Conservation (phyloP, 2,329 filamentous ascomycete genomes). For the Pestalotiopsis sp. region DNA sequence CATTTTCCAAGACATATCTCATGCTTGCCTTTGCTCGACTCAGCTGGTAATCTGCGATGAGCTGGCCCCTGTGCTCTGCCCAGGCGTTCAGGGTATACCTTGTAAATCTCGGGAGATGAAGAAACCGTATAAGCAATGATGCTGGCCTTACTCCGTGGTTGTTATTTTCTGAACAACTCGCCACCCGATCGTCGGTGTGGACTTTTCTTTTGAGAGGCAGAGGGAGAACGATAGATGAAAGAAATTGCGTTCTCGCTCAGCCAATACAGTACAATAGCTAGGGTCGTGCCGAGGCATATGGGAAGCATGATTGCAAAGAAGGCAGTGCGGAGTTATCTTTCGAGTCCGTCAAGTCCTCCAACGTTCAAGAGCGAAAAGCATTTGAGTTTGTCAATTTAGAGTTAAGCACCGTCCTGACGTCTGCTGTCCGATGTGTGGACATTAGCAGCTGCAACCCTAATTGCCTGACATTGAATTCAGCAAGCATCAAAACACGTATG, state of each 20-base stretch:
- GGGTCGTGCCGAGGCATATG: too few relatives aligned
- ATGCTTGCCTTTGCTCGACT: background rate
- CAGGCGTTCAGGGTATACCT: background rate
- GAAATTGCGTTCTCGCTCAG: too few relatives aligned
- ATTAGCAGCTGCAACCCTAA: conserved; percentile 1
- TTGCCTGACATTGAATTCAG: background rate
- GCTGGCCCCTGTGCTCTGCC: background rate
- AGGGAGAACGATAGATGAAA: background rate
- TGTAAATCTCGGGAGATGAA: background rate
- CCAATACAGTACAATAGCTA: too few relatives aligned
- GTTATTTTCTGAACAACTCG: background rate
- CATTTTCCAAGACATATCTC: background rate
- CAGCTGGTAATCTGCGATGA: background rate
- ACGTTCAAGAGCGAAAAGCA: background rate
- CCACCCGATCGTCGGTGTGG: background rate
- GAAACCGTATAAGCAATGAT: background rate
- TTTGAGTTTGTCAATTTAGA: background rate
- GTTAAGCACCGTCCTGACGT: background rate
- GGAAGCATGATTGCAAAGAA: too few relatives aligned
- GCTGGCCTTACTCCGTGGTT: background rate
- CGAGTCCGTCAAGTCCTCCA: background rate
- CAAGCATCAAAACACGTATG: background rate
- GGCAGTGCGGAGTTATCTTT: too few relatives aligned
- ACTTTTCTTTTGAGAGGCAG: background rate
- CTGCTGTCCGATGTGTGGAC: background rate